A percentile compares a stretch with the other conserved stretches of the same genome.
Evolutionary conservation across 2,329 filamentous ascomycete genomes (phyloP).

Genomic region (Pezicula carpinea): DNA sequence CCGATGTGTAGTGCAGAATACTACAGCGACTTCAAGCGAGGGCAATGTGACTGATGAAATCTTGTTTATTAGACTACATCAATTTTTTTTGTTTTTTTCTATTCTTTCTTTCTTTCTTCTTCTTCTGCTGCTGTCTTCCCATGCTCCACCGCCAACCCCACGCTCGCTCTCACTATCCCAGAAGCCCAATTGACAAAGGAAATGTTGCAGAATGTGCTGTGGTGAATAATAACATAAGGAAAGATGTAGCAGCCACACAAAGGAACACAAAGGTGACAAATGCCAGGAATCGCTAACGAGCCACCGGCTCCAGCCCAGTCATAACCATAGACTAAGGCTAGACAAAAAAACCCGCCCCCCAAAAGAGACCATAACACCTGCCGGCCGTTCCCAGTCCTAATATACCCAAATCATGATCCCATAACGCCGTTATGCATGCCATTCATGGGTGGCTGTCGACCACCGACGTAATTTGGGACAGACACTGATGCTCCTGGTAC

Average conservation of each 20-base stretch:
- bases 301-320: conserved; percentile 1
- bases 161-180: not conserved
- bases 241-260: conserved; percentile 1
- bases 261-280: conserved; percentile 7
- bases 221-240: conserved; percentile 9
- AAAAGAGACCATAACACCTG: conserved; percentile 14
- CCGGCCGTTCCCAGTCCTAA: conserved; percentile 5
- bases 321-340: conserved; percentile 6
- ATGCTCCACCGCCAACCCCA: not conserved
- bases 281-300: not conserved
- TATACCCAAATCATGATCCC: conserved; percentile 16
- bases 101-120: too few relatives aligned
- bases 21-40: too few relatives aligned
- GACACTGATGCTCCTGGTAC: conserved; percentile 13
- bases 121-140: too few relatives aligned
- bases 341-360: conserved; percentile 5
- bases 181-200: conserved; percentile 13
- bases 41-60: too few relatives aligned
- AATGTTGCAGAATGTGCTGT: conserved; percentile 24
- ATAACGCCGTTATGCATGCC: conserved; percentile 22
- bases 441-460: conserved; percentile 19
- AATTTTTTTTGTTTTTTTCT: too few relatives aligned
- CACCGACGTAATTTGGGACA: conserved; percentile 19
- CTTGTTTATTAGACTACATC: too few relatives aligned
- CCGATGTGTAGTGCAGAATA: too few relatives aligned